Evolutionary conservation across 116 monocot species (phyloP).

Genomic region (Iris pallida): DNA sequence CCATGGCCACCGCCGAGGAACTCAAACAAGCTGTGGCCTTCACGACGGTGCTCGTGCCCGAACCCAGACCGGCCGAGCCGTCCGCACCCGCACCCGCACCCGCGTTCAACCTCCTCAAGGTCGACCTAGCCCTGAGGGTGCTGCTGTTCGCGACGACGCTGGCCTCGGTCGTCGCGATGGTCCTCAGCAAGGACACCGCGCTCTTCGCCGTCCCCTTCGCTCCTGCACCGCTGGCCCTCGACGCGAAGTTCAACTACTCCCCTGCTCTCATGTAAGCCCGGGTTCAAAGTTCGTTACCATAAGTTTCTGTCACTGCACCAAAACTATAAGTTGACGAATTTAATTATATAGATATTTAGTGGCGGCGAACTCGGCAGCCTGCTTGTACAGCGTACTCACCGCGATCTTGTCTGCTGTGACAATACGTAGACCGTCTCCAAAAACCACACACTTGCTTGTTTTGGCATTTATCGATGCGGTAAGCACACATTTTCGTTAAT

Average conservation of each 20-base stretch:
- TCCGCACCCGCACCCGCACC: neutral
- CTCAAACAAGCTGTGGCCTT: too few species aligned
- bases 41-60: too few species aligned
- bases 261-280: slow-evolving; percentile 17
- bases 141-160: slow-evolving; percentile 15
- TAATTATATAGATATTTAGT: slow-evolving; percentile 12
- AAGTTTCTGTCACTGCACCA: too few species aligned
- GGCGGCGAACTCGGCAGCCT: slow-evolving; percentile 3
- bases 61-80: too few species aligned
- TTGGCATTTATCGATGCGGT: slow-evolving; percentile 18
- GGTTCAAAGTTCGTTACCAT: neutral
- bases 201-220: neutral
- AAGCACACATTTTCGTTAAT: too few species aligned
- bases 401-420: slow-evolving; percentile 3
- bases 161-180: slow-evolving; percentile 16
- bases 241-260: slow-evolving; percentile 18
- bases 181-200: slow-evolving; percentile 11
- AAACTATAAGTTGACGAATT: neutral
- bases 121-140: slow-evolving; percentile 6
- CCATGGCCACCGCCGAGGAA: too few species aligned
- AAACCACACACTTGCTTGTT: slow-evolving; percentile 1
- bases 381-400: slow-evolving; percentile 16
- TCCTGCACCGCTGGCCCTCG: neutral
- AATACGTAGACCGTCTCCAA: slow-evolving; percentile 10
- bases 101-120: neutral